These are phyloP conservation scores for Torulaspora delbrueckii DNA, from an alignment of 805 yeast genomes.

Conservation along the genomic window DNA sequence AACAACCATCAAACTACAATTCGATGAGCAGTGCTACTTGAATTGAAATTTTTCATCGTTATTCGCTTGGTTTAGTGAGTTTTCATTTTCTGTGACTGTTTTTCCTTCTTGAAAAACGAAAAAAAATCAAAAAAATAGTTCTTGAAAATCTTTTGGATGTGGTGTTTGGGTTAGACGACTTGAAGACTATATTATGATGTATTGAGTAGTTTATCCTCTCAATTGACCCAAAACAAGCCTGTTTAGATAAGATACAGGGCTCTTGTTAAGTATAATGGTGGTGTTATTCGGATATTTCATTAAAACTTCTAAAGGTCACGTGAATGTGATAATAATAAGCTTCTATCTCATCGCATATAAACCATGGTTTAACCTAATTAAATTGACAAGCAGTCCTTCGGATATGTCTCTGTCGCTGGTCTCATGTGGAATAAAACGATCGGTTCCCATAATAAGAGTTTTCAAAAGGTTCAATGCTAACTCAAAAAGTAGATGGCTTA, in stretches of 20 bases:
- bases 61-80: background rate
- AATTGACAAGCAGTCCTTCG: background rate
- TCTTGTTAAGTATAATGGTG: too few species aligned
- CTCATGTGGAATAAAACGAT: background rate
- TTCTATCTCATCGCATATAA: background rate
- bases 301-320: background rate
- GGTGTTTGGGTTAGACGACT: slow-evolving; percentile 3
- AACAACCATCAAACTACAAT: background rate
- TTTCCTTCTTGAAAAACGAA: background rate
- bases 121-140: background rate
- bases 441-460: background rate
- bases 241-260: too few species aligned
- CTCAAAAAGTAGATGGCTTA: slow-evolving; percentile 69
- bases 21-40: background rate
- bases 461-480: slow-evolving; percentile 33
- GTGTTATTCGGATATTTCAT: too few species aligned
- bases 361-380: too few species aligned
- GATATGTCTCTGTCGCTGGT: background rate
- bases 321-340: background rate
- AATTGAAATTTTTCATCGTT: background rate
- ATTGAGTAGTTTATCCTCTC: background rate
- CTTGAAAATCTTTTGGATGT: background rate
- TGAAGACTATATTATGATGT: background rate
- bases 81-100: background rate
- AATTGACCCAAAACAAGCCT: background rate